phyloP scores from a whole-genome alignment of 2,329 filamentous ascomycete species.

The Penicillium nordicum region DNA sequence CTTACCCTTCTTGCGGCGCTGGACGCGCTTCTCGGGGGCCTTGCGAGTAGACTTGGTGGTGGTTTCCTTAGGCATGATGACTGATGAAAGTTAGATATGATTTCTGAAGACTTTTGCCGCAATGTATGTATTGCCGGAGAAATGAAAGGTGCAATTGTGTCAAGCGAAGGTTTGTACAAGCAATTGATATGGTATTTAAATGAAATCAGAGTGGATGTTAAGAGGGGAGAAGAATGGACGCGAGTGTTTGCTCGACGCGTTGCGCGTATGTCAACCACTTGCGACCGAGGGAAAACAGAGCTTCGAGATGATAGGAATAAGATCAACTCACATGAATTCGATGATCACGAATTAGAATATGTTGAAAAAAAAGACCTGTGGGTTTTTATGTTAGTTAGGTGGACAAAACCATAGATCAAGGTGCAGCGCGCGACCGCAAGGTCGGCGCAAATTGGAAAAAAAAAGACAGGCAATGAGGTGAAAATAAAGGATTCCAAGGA shows the following conservation, averaged over 20 bases:
- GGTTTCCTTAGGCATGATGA: constrained; percentile 67
- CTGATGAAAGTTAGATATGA: constrained; percentile 5
- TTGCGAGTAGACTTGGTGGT: constrained; percentile 61
- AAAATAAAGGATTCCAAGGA: constrained; percentile 12
- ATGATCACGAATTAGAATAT: neutral
- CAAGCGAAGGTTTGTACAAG: neutral
- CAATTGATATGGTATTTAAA: neutral
- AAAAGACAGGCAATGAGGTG: constrained; percentile 8
- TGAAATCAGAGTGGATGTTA: neutral
- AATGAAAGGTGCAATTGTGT: neutral
- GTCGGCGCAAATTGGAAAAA: constrained; percentile 13
- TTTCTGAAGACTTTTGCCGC: neutral
- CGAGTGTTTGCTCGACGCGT: constrained; percentile 4
- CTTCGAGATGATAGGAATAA: neutral
- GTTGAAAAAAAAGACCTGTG: constrained; percentile 1
- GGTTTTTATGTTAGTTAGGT: constrained; percentile 1
- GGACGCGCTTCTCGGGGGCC: constrained; percentile 54
- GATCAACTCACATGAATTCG: constrained; percentile 6
- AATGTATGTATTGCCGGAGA: neutral
- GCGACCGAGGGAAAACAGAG: constrained; percentile 3
- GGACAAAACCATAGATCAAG: constrained; percentile 2
- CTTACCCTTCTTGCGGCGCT: constrained; percentile 72
- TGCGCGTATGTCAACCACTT: constrained; percentile 4
- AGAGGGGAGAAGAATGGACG: neutral
- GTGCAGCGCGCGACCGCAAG: constrained; percentile 13